phyloP scores from a whole-genome alignment of 208 protist genomes.

The Crithidia expoeki region DNA sequence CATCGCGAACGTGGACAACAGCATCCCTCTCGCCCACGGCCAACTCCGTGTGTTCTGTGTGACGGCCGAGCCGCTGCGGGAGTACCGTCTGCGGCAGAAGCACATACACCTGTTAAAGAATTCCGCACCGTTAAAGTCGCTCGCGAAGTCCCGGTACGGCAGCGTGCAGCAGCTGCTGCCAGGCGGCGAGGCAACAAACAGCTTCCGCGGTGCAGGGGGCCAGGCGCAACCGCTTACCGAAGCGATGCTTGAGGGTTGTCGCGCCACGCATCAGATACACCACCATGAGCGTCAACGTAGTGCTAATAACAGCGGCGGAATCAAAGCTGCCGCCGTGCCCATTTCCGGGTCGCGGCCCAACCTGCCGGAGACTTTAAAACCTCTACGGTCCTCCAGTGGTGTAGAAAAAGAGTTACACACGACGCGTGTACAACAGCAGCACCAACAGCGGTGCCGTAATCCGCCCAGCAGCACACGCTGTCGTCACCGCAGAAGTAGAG shows the following conservation, averaged over 20 bases:
- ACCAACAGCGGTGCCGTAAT: not conserved
- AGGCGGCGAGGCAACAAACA: not conserved
- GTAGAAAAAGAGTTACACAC: not conserved
- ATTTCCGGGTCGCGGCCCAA: not conserved
- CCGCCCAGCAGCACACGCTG: conserved; percentile 1
- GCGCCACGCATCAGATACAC: conserved; percentile 13
- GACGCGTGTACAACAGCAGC: conserved; percentile 3
- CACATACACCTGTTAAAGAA: conserved; percentile 32
- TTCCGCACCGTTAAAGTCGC: conserved; percentile 7
- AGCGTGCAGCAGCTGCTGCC: conserved; percentile 14
- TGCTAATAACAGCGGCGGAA: not conserved
- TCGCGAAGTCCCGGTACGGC: conserved; percentile 3
- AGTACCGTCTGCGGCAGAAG: conserved; percentile 45
- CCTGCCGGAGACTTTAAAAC: not conserved
- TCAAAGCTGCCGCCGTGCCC: not conserved
- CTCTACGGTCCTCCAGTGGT: not conserved
- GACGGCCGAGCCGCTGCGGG: conserved; percentile 53
- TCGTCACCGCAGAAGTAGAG: not conserved
- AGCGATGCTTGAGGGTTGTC: conserved; percentile 3
- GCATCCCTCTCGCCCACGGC: conserved; percentile 62
- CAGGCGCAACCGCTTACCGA: conserved; percentile 11
- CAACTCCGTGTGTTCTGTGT: conserved; percentile 76
- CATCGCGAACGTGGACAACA: conserved; percentile 77
- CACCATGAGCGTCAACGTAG: conserved; percentile 4
- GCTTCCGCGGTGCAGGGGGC: not conserved